These are phyloP conservation scores for Calcarisporium arbuscula DNA, from an alignment of 2,329 filamentous ascomycete species.

Conservation along the genomic window DNA sequence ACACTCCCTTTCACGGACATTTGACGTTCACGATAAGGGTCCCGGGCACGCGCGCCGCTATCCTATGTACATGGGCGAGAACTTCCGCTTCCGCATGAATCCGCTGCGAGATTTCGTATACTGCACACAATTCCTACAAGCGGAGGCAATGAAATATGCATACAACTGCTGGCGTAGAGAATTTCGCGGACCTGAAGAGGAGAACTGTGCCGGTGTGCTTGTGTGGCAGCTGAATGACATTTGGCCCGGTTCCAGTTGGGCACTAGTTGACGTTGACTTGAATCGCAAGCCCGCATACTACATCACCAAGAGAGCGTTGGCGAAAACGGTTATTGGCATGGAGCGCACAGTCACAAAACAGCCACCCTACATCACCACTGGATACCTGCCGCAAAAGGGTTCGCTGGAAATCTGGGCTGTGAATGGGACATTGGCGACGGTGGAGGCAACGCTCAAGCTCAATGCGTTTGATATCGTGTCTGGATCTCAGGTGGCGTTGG, in stretches of 20 bases:
- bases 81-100: slow-evolving; percentile 1
- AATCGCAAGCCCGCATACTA: slow-evolving; percentile 5
- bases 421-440: too few relatives aligned
- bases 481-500: too few relatives aligned
- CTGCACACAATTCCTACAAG: slow-evolving; percentile 4
- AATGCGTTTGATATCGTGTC: too few relatives aligned
- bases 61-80: slow-evolving; percentile 7
- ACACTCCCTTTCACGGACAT: slow-evolving; percentile 4
- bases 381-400: too few relatives aligned
- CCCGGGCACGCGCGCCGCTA: slow-evolving; percentile 3
- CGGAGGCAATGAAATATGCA: slow-evolving; percentile 5
- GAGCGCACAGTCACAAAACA: too few relatives aligned
- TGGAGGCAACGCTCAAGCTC: too few relatives aligned
- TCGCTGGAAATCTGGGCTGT: too few relatives aligned
- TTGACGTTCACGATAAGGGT: slow-evolving; percentile 4
- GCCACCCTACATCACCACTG: too few relatives aligned
- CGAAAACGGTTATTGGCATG: slow-evolving; percentile 2
- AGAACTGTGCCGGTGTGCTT: slow-evolving; percentile 3
- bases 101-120: slow-evolving; percentile 4
- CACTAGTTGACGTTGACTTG: slow-evolving; percentile 3
- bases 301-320: slow-evolving; percentile 4
- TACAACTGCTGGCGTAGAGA: background rate
- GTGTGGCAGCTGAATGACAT: slow-evolving; percentile 4
- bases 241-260: slow-evolving; percentile 4
- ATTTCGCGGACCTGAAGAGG: slow-evolving; percentile 4